Conservation (phyloP, 768 basidiomycete species). For the Mycena epipterygia region DNA sequence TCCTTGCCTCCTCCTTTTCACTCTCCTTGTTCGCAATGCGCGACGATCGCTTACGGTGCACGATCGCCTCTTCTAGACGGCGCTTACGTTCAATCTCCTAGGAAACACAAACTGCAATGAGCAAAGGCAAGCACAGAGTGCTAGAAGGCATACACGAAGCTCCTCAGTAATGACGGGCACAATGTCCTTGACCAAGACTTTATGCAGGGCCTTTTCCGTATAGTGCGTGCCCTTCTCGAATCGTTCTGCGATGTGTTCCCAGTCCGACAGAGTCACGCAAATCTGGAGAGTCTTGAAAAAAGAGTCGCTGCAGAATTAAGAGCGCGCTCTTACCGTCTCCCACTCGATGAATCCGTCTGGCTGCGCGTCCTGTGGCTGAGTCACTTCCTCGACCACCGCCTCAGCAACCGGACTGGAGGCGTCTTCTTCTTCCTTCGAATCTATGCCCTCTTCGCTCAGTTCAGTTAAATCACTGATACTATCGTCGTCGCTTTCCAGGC, state of each 20-base stretch:
- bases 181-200: slow-evolving; percentile 72
- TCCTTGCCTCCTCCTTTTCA: slow-evolving; percentile 80
- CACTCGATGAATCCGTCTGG: slow-evolving; percentile 83
- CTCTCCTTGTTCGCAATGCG: slow-evolving; percentile 87
- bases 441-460: slow-evolving; percentile 65
- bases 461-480: slow-evolving; percentile 84
- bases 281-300: slow-evolving; percentile 61
- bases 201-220: slow-evolving; percentile 84
- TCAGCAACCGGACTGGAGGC: neutral
- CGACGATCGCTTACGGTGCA: slow-evolving; percentile 91
- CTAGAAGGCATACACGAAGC: slow-evolving; percentile 65
- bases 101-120: slow-evolving; percentile 8
- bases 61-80: slow-evolving; percentile 79
- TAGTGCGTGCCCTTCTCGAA: slow-evolving; percentile 86
- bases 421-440: slow-evolving; percentile 12
- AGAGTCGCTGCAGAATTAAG: neutral
- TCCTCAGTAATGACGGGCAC: slow-evolving; percentile 79
- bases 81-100: slow-evolving; percentile 76
- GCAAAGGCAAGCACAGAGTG: neutral
- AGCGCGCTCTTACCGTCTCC: slow-evolving; percentile 79
- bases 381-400: slow-evolving; percentile 20
- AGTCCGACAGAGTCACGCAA: slow-evolving; percentile 86
- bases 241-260: slow-evolving; percentile 83
- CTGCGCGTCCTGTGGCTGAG: slow-evolving; percentile 33
- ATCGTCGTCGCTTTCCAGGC: slow-evolving; percentile 72